These are phyloP conservation scores for Zymoseptoria passerinii DNA, from an alignment of 2,329 filamentous ascomycete species.

Conservation along the genomic window DNA sequence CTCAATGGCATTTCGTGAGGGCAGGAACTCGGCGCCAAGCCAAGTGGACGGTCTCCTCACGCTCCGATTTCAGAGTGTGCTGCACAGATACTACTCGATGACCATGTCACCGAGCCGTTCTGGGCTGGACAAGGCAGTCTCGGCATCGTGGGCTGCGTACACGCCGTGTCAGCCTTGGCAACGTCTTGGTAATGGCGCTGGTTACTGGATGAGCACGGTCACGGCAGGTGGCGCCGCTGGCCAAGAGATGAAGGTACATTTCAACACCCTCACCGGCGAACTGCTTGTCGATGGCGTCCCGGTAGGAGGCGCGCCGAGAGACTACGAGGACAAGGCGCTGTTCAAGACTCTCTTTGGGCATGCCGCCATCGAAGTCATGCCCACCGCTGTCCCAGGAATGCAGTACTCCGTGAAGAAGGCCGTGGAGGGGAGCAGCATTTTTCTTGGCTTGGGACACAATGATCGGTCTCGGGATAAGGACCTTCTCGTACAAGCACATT, in stretches of 20 bases:
- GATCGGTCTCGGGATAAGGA: not conserved
- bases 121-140: not conserved
- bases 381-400: slow-evolving; percentile 48
- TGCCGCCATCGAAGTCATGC: slow-evolving; percentile 43
- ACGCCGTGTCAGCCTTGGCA: not conserved
- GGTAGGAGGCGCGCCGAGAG: slow-evolving; percentile 46
- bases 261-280: slow-evolving; percentile 41
- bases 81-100: not conserved
- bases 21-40: not conserved
- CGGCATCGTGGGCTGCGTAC: not conserved
- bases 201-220: not conserved
- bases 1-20: not conserved
- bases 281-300: slow-evolving; percentile 43
- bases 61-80: not conserved
- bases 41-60: not conserved
- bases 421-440: slow-evolving; percentile 3
- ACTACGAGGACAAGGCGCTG: slow-evolving; percentile 38
- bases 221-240: not conserved
- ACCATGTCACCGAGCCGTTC: not conserved
- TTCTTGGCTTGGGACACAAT: slow-evolving; percentile 31
- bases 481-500: slow-evolving; percentile 39
- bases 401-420: slow-evolving; percentile 37
- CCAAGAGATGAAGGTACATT: slow-evolving; percentile 28
- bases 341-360: slow-evolving; percentile 48
- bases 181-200: not conserved